Conservation (phyloP, 306 rosid genomes). For the Quercus engelmannii region DNA sequence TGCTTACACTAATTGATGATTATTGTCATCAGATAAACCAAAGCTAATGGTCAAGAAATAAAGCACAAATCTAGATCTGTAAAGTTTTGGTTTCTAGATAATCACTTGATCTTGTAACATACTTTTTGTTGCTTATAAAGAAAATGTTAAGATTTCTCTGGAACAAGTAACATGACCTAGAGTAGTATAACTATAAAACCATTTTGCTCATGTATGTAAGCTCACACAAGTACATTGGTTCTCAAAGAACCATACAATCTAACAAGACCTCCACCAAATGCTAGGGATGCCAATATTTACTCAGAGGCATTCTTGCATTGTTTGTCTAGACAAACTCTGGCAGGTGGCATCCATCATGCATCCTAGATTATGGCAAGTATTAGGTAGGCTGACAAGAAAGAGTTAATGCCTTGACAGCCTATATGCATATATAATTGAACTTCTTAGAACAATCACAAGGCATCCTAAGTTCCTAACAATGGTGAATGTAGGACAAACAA, state of each 20-base stretch:
- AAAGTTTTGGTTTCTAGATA: not conserved
- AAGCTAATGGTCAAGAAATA: not conserved
- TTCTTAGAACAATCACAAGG: not conserved
- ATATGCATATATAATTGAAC: not conserved
- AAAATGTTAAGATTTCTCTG: not conserved
- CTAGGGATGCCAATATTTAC: not conserved
- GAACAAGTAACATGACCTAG: not conserved
- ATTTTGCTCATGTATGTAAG: not conserved
- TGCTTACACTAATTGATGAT: not conserved
- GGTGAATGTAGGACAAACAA: not conserved
- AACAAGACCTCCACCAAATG: not conserved
- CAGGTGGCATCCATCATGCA: not conserved
- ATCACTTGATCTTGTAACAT: not conserved
- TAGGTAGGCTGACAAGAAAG: not conserved
- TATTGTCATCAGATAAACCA: not conserved
- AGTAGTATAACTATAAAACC: not conserved
- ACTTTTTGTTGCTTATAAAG: not conserved
- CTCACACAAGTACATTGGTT: not conserved
- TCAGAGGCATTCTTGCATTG: not conserved
- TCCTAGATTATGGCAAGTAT: not conserved
- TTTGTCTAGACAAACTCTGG: not conserved
- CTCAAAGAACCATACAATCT: not conserved
- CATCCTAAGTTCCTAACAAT: not conserved
- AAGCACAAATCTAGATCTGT: not conserved
- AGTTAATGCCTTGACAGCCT: not conserved